Evolutionary conservation across 805 yeast species (phyloP).

Genomic region (Wickerhamomyces subpelliculosus): DNA sequence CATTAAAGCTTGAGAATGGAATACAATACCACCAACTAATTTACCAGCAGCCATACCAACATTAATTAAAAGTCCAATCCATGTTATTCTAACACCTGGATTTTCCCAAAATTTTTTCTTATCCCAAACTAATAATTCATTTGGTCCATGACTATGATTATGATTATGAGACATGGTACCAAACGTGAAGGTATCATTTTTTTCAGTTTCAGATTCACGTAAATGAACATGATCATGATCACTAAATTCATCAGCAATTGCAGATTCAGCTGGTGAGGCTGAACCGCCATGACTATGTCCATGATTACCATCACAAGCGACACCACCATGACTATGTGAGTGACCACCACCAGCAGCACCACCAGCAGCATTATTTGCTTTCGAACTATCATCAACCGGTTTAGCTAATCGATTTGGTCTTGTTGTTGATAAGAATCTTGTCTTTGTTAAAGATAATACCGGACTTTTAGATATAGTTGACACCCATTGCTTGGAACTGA

Average conservation of each 20-base stretch:
- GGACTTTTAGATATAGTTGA: no score
- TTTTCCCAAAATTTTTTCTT: constrained; percentile 44
- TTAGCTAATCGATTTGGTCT: not conserved
- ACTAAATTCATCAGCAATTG: constrained; percentile 3
- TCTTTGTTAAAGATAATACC: not conserved
- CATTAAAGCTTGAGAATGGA: constrained; percentile 89
- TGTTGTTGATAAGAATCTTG: not conserved
- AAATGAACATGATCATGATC: constrained; percentile 35
- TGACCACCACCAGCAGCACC: constrained; percentile 21
- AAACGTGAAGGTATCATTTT: constrained; percentile 31
- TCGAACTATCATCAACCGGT: not conserved
- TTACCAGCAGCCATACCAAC: constrained; percentile 82
- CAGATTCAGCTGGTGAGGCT: no score
- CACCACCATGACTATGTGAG: constrained; percentile 18
- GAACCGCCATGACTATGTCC: constrained; percentile 7
- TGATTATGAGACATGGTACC: constrained; percentile 30
- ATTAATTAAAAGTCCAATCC: constrained; percentile 83
- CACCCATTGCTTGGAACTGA: not conserved
- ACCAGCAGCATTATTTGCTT: no score
- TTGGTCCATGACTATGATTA: constrained; percentile 27
- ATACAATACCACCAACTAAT: constrained; percentile 81
- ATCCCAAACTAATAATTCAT: constrained; percentile 28
- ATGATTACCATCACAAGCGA: constrained; percentile 1
- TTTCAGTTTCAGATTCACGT: constrained; percentile 35
- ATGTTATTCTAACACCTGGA: constrained; percentile 89